Percentiles rank a stretch among this genome's conserved stretches.
These are phyloP conservation scores for Deuterostichococcus epilithicus DNA, from an alignment of 139 green algal species.

Conservation along the genomic window DNA sequence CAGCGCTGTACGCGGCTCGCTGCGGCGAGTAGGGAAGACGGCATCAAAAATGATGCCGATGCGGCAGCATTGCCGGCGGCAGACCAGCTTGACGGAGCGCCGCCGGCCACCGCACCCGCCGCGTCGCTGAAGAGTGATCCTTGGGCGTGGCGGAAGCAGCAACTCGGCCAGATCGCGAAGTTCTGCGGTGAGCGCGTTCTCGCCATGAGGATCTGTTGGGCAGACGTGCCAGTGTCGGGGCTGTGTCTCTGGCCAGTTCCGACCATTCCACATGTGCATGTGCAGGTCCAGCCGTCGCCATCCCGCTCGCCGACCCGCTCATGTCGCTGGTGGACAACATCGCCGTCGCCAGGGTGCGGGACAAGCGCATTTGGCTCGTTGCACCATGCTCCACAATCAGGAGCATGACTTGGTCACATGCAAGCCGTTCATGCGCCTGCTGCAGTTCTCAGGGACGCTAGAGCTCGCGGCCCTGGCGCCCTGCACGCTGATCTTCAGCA, in stretches of 20 bases:
- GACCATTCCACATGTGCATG: too few relatives aligned
- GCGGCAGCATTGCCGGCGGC: too few relatives aligned
- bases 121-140: not conserved
- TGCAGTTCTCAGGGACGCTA: not conserved
- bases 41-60: too few relatives aligned
- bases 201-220: too few relatives aligned
- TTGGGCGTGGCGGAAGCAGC: not conserved
- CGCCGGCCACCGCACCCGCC: too few relatives aligned
- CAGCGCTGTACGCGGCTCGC: too few relatives aligned
- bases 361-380: too few relatives aligned
- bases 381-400: not conserved
- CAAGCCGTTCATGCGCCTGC: too few relatives aligned
- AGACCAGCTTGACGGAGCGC: too few relatives aligned
- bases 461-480: slow-evolving; percentile 73
- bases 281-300: slow-evolving; percentile 44
- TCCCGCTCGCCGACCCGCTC: slow-evolving; percentile 73
- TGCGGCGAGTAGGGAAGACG: too few relatives aligned
- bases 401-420: not conserved
- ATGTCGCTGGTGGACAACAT: slow-evolving; percentile 78
- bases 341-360: slow-evolving; percentile 53
- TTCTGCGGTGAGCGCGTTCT: not conserved
- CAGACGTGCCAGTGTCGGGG: too few relatives aligned
- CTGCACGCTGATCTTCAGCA: slow-evolving; percentile 64
- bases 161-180: not conserved
- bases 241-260: too few relatives aligned